A percentile compares a stretch with the other conserved stretches of the same genome.
Evolutionary conservation across 192 early-diverging fungal genomes (phyloP).

Genomic region (Pilaira anomala): DNA sequence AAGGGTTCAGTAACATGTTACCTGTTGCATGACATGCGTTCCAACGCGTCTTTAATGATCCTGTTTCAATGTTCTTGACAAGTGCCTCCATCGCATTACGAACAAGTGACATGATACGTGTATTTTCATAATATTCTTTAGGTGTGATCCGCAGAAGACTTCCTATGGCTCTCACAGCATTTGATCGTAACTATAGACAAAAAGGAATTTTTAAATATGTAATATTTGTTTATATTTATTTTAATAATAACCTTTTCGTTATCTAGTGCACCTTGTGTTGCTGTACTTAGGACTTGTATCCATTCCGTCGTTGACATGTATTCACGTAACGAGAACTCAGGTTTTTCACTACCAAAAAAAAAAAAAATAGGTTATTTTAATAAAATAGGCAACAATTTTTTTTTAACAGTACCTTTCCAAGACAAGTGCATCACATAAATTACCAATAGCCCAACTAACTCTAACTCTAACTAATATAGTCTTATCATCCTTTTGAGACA

Average conservation of each 20-base stretch:
- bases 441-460: conserved; percentile 76
- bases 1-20: conserved; percentile 53
- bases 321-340: conserved; percentile 34
- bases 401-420: conserved; percentile 31
- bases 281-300: conserved; percentile 44
- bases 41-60: conserved; percentile 71
- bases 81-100: conserved; percentile 44
- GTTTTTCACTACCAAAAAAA: conserved; percentile 26
- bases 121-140: conserved; percentile 41
- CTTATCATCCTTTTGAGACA: conserved; percentile 48
- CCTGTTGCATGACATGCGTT: conserved; percentile 72
- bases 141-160: conserved; percentile 57
- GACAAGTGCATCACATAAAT: conserved; percentile 62
- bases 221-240: not conserved
- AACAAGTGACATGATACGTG: conserved; percentile 41
- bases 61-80: conserved; percentile 59
- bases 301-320: conserved; percentile 42
- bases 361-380: not conserved
- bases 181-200: conserved; percentile 52
- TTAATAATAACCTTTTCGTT: conserved; percentile 63
- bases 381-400: too few species aligned
- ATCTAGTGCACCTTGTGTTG: conserved; percentile 53
- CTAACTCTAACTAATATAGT: conserved; percentile 61
- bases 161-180: conserved; percentile 69
- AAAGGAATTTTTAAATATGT: conserved; percentile 5